phyloP scores from a whole-genome alignment of 306 rosid species.

The Betula pendula region DNA sequence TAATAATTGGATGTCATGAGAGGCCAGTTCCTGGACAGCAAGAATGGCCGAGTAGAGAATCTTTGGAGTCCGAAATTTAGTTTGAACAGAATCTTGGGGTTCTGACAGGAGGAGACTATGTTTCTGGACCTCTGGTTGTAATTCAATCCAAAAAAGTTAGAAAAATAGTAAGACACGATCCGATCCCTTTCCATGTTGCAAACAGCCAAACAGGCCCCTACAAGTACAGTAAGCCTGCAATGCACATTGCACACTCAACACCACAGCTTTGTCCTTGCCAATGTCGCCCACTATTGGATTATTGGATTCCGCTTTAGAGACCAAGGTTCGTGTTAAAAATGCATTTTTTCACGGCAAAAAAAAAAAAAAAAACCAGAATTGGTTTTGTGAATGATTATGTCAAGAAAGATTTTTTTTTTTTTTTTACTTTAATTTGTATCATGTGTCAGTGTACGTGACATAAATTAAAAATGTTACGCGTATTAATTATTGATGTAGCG shows the following conservation, averaged over 20 bases:
- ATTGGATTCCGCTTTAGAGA: not conserved
- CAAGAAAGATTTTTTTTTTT: too few species aligned
- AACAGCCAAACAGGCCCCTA: slow-evolving; percentile 14
- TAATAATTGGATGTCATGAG: not conserved
- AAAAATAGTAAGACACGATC: not conserved
- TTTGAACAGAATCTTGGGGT: slow-evolving; percentile 29
- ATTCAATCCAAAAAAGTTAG: slow-evolving; percentile 10
- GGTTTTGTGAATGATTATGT: too few species aligned
- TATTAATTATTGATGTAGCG: too few species aligned
- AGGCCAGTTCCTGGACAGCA: not conserved
- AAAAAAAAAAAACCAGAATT: too few species aligned
- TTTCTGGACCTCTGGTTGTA: not conserved
- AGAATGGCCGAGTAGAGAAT: not conserved
- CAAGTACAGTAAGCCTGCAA: not conserved
- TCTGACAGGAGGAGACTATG: slow-evolving; percentile 19
- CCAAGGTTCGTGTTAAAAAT: not conserved
- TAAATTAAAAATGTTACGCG: too few species aligned
- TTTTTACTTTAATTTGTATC: too few species aligned
- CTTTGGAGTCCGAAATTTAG: not conserved
- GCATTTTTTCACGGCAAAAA: too few species aligned
- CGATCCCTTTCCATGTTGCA: not conserved
- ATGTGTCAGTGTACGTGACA: too few species aligned
- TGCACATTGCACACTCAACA: not conserved
- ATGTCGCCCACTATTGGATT: not conserved
- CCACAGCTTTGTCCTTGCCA: not conserved